These are phyloP conservation scores for Sphenostylis stenocarpa DNA, from an alignment of 306 rosid genomes.

Conservation along the genomic window DNA sequence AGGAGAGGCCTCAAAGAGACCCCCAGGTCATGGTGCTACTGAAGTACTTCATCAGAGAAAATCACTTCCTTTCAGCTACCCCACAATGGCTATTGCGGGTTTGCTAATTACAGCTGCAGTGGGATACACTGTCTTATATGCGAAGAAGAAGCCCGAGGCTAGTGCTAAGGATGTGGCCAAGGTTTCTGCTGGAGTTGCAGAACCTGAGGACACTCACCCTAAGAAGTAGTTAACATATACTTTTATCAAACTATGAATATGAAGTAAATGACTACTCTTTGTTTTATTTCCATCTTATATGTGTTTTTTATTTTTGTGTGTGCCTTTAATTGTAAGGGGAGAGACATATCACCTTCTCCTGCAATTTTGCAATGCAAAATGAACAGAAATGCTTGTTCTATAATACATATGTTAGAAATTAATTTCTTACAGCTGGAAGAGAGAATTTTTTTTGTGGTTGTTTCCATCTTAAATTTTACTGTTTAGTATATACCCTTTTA, in stretches of 20 bases:
- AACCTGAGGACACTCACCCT: slow-evolving; percentile 57
- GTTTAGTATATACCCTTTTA: too few relatives aligned
- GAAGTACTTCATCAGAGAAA: slow-evolving; percentile 70
- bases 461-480: too few relatives aligned
- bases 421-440: too few relatives aligned
- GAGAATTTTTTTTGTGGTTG: neutral
- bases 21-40: slow-evolving; percentile 56
- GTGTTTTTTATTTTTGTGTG: neutral
- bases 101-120: slow-evolving; percentile 42
- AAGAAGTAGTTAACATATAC: slow-evolving; percentile 33
- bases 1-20: slow-evolving; percentile 63
- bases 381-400: neutral
- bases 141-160: slow-evolving; percentile 69
- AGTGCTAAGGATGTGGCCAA: slow-evolving; percentile 61
- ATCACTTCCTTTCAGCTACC: slow-evolving; percentile 45
- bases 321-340: neutral
- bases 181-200: slow-evolving; percentile 54
- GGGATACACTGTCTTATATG: slow-evolving; percentile 55
- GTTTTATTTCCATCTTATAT: neutral
- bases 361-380: neutral
- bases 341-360: neutral
- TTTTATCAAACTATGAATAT: neutral
- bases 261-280: neutral
- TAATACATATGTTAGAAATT: too few relatives aligned
- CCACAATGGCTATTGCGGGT: slow-evolving; percentile 47